Base-by-base conservation (phyloP, 176 grass and related monocot species). In the Pharus latifolius region DNA sequence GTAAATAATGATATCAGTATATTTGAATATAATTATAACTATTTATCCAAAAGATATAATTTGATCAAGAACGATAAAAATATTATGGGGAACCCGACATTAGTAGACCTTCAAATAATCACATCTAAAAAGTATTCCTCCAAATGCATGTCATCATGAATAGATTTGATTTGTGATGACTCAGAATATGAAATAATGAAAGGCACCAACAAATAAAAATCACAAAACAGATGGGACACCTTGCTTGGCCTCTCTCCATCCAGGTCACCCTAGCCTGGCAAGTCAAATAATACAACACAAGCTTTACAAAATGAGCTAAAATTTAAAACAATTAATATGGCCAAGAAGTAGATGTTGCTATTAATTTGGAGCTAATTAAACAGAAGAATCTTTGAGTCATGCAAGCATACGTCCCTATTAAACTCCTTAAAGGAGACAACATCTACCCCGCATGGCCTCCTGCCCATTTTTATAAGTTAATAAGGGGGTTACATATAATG, bases 391-490 rank as follows among this genome's bases (percentile, higher is more conserved):
- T 77, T 34, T 59, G 31, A 66, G 74, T 42, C 61, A 43, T 24
- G 27, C 62, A 48, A 83, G 66, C 74, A 6, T 25, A 45, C 56
- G 70, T 80, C 83, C 83, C 70, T 60, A 60, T 75, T 76, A 64
- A 85, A 80, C 77, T 75, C 83, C 83, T 85, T 85, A 76, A 85
- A 80, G 77, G 77, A 76, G 83, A 85, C 70, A 85, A 64, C 70
- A 80, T 80, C 70, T 64, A 55, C 83, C 77, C 69, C 47, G 28
- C 70, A 47, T 55, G 55, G 46, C 34, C 55, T 18, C 37, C 30
- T 77, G 18, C 74, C 33, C 74, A 50, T 33, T 15, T 16, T 65
- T 63, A 20, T 80, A 70, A 24, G 78, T 67, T 80, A 48, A 2
- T 25, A 54, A 28, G 10, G 15, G 30, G 10, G 76, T 70, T 69